Percentiles rank a stretch among this genome's conserved stretches.
Conservation (phyloP, 768 basidiomycete genomes). For the Termitomyces sp. region DNA sequence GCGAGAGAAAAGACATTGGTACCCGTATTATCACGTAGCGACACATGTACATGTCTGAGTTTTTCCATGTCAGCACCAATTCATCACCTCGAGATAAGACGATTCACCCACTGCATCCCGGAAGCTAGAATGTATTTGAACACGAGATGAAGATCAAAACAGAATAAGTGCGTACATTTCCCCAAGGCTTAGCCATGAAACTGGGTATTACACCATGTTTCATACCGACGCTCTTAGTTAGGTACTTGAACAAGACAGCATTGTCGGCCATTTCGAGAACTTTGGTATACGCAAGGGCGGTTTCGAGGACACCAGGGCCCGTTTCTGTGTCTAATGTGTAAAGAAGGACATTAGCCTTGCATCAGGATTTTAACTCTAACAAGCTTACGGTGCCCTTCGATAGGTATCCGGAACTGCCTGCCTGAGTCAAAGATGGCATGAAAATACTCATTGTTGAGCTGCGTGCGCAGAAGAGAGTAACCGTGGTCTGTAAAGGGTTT, state of each 20-base stretch:
- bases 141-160: not conserved
- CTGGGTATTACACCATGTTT: slow-evolving; percentile 84
- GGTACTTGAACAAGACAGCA: slow-evolving; percentile 86
- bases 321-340: slow-evolving; percentile 75
- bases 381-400: slow-evolving; percentile 81
- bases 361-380: not conserved
- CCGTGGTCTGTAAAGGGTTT: slow-evolving; percentile 72
- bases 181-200: slow-evolving; percentile 99
- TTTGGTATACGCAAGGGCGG: slow-evolving; percentile 79
- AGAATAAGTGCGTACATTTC: slow-evolving; percentile 51
- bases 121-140: slow-evolving; percentile 47
- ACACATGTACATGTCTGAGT: slow-evolving; percentile 85
- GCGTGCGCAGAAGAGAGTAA: slow-evolving; percentile 88
- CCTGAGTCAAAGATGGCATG: slow-evolving; percentile 79
- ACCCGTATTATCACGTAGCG: slow-evolving; percentile 62
- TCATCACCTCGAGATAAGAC: not conserved
- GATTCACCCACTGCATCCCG: slow-evolving; percentile 87
- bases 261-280: slow-evolving; percentile 86
- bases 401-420: slow-evolving; percentile 62
- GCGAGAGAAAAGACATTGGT: slow-evolving; percentile 76
- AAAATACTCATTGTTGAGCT: slow-evolving; percentile 87
- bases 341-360: not conserved
- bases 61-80: not conserved
- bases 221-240: slow-evolving; percentile 91
- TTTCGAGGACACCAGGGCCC: slow-evolving; percentile 84